A percentile compares a stretch with the other conserved stretches of the same genome.
These are phyloP conservation scores for Leccinum obscurum DNA, from an alignment of 768 basidiomycete species.

Conservation along the genomic window DNA sequence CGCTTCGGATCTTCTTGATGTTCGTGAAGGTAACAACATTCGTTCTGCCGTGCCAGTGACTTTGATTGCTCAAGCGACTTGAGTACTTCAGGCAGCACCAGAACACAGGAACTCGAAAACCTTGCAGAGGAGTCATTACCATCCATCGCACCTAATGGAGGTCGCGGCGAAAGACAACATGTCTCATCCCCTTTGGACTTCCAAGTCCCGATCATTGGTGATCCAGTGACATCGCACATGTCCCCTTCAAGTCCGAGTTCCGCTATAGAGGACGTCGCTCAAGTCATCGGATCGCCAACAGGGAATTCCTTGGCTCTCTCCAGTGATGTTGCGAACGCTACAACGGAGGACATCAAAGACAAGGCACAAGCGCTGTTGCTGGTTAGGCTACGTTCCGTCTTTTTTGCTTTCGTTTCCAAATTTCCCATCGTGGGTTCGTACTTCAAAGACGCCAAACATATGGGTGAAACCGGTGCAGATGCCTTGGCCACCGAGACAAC, in stretches of 20 bases:
- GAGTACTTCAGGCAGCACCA: not conserved
- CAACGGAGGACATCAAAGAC: conserved; percentile 7
- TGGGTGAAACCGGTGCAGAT: not conserved
- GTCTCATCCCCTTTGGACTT: not conserved
- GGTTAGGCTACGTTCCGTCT: conserved; percentile 9
- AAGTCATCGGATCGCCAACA: not conserved
- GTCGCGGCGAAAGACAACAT: not conserved
- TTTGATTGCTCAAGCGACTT: not conserved
- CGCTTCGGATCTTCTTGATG: not conserved
- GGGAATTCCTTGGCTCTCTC: not conserved
- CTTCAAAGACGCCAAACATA: conserved; percentile 12
- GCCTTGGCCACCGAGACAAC: conserved; percentile 22
- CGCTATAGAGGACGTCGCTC: not conserved
- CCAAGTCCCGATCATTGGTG: not conserved
- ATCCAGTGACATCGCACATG: not conserved
- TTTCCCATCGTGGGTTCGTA: conserved; percentile 27
- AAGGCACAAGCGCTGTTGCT: conserved; percentile 7
- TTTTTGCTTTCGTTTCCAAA: conserved; percentile 16
- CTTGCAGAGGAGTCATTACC: not conserved
- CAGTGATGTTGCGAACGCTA: not conserved
- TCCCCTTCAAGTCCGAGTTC: not conserved
- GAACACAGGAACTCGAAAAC: not conserved
- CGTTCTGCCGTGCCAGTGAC: not conserved
- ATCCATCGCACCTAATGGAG: not conserved
- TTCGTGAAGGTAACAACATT: not conserved